A percentile compares a stretch with the other conserved stretches of the same genome.
phyloP scores from a whole-genome alignment of 257 asterid species.

The Solanum pinnatisectum region DNA sequence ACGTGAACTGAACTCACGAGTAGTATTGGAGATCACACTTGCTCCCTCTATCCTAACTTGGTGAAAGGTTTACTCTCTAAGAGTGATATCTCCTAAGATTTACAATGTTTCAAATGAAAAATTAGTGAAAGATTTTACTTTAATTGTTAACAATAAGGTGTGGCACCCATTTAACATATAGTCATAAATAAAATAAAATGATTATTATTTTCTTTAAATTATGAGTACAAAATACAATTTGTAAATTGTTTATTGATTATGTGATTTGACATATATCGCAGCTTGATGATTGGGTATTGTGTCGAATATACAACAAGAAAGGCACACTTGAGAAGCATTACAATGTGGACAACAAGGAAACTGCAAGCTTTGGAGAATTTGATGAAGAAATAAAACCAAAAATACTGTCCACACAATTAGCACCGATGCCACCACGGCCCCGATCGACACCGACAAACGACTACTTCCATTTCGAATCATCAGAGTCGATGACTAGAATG shows the following conservation, averaged over 20 bases:
- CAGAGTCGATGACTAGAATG: conserved; percentile 35
- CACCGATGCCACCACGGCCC: conserved; percentile 7
- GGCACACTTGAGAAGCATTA: conserved; percentile 42
- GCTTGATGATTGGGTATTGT: conserved; percentile 72
- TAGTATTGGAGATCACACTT: not conserved
- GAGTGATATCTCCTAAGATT: too few species aligned
- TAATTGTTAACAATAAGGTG: not conserved
- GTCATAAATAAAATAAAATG: not conserved
- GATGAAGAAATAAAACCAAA: conserved; percentile 37
- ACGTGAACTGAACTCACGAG: too few species aligned
- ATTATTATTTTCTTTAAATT: not conserved
- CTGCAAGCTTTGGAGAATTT: conserved; percentile 10
- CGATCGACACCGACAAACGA: conserved; percentile 6
- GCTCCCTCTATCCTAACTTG: not conserved
- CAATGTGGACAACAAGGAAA: conserved; percentile 11
- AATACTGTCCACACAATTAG: not conserved
- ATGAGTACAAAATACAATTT: not conserved
- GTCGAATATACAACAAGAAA: conserved; percentile 70
- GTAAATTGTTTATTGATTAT: not conserved
- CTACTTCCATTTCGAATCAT: conserved; percentile 19
- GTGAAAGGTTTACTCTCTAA: not conserved
- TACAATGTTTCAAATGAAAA: not conserved
- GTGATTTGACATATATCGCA: conserved; percentile 6
- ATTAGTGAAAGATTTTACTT: not conserved
- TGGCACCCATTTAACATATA: not conserved